A percentile compares a stretch with the other conserved stretches of the same genome.
Conservation (phyloP, 2,329 filamentous ascomycete genomes). For the Simplicillium sp. region DNA sequence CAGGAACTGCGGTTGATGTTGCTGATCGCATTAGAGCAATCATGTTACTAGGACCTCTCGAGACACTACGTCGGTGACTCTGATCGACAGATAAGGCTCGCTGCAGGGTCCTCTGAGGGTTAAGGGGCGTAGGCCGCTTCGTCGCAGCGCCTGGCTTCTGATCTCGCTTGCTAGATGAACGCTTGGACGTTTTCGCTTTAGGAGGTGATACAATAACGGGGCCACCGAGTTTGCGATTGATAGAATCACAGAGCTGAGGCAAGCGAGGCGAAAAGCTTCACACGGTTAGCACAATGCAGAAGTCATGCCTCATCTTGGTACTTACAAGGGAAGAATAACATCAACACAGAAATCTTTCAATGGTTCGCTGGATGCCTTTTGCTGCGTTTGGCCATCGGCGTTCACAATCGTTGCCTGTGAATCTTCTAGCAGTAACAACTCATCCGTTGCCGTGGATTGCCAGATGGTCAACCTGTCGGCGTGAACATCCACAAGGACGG, state of each 20-base stretch:
- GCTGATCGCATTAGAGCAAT: conserved; percentile 60
- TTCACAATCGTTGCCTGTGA: conserved; percentile 27
- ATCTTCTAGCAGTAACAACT: conserved; percentile 39
- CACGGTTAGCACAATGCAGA: conserved; percentile 21
- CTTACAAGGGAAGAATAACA: conserved; percentile 71
- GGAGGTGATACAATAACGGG: conserved; percentile 49
- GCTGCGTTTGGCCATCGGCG: conserved; percentile 24
- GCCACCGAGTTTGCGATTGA: conserved; percentile 70
- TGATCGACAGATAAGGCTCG: conserved; percentile 53
- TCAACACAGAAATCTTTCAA: conserved; percentile 71
- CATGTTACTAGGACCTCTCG: conserved; percentile 44
- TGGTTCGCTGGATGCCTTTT: conserved; percentile 45
- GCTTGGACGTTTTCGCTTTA: conserved; percentile 39
- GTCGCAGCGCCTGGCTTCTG: conserved; percentile 41
- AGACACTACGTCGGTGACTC: conserved; percentile 42
- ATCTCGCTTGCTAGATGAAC: conserved; percentile 29
- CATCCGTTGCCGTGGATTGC: conserved; percentile 64
- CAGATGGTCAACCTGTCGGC: conserved; percentile 75
- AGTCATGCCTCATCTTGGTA: conserved; percentile 1
- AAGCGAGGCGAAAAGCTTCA: conserved; percentile 62
- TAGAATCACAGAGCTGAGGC: conserved; percentile 58
- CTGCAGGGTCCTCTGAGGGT: conserved; percentile 44
- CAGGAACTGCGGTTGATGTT: conserved; percentile 49
- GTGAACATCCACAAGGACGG: conserved; percentile 59
- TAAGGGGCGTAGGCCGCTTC: conserved; percentile 34